Evolutionary conservation across 2,329 filamentous ascomycete species (phyloP).

Genomic region (Pseudogymnoascus sp.): DNA sequence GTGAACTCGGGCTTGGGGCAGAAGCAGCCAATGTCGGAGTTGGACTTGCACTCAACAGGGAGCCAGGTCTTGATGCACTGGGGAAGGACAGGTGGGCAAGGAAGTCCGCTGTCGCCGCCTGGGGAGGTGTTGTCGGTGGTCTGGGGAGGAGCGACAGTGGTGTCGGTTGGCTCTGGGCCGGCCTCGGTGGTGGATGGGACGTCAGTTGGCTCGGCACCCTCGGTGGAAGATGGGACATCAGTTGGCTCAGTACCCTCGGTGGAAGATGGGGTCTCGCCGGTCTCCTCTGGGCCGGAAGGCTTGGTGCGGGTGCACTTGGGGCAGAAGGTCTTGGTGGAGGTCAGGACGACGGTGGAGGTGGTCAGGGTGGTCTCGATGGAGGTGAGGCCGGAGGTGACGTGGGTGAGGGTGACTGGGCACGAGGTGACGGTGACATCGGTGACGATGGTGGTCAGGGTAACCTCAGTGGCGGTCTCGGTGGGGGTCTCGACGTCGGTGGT

Average conservation of each 20-base stretch:
- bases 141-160: constrained; percentile 10
- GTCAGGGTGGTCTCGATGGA: constrained; percentile 20
- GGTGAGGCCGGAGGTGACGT: constrained; percentile 18
- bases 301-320: constrained; percentile 21
- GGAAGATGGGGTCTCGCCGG: background rate
- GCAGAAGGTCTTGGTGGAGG: constrained; percentile 26
- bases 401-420: constrained; percentile 22
- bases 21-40: constrained; percentile 78
- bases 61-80: constrained; percentile 91
- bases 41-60: constrained; percentile 67
- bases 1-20: constrained; percentile 74
- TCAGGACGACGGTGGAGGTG: constrained; percentile 29
- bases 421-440: constrained; percentile 22
- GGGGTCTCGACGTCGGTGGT: background rate
- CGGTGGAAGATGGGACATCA: background rate
- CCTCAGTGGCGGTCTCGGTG: background rate
- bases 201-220: background rate
- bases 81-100: constrained; percentile 61
- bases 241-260: background rate
- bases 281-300: background rate
- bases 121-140: background rate
- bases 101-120: background rate
- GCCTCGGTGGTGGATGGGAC: background rate
- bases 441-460: constrained; percentile 13
- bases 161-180: background rate